phyloP scores from a whole-genome alignment of 805 yeast genomes.

The Cyberlindnera misumaiensis region DNA sequence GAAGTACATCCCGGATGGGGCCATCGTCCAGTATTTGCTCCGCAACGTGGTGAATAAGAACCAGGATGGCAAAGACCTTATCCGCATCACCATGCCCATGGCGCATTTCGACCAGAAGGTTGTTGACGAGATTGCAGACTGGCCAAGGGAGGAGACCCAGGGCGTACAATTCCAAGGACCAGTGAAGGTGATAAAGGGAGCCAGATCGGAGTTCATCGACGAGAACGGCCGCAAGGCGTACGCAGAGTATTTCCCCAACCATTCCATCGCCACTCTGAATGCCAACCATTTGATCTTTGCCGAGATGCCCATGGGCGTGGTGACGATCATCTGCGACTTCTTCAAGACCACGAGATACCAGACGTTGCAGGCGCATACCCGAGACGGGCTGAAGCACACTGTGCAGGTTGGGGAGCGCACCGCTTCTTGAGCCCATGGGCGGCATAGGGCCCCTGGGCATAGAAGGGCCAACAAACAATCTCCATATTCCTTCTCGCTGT shows the following conservation, averaged over 20 bases:
- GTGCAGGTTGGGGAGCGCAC: neutral
- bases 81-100: conserved; percentile 25
- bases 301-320: conserved; percentile 29
- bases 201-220: conserved; percentile 31
- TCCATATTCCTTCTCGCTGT: no score
- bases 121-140: conserved; percentile 23
- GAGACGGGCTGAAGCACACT: conserved; percentile 6
- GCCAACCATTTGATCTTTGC: conserved; percentile 32
- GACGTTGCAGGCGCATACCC: conserved; percentile 12
- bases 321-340: conserved; percentile 19
- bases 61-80: conserved; percentile 9
- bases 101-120: conserved; percentile 17
- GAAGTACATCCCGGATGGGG: conserved; percentile 19
- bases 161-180: conserved; percentile 27
- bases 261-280: conserved; percentile 19
- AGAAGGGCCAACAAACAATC: no score
- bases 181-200: conserved; percentile 33
- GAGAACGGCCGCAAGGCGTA: conserved; percentile 23
- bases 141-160: conserved; percentile 24
- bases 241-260: conserved; percentile 23
- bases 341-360: conserved; percentile 20
- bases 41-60: conserved; percentile 28
- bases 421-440: no score
- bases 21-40: conserved; percentile 29
- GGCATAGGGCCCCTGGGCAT: no score